phyloP scores from a whole-genome alignment of 129 eudicot species.

The sunflower (Helianthus annuus) region DNA sequence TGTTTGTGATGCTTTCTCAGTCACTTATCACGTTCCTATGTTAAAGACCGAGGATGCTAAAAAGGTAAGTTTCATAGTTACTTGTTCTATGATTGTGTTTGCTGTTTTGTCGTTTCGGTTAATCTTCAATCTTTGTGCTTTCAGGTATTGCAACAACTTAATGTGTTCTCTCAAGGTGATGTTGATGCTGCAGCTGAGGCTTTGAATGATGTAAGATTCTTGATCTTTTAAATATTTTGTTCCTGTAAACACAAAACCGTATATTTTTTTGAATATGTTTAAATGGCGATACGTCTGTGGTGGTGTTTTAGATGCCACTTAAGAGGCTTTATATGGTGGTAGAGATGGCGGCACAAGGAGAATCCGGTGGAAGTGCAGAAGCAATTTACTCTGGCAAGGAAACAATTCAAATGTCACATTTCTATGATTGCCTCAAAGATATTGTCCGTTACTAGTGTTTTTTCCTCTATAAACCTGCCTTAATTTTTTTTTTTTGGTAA shows the following conservation, averaged over 20 bases:
- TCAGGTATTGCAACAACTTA: constrained; percentile 75
- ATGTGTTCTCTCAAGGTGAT: constrained; percentile 81
- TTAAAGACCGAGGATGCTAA: constrained; percentile 84
- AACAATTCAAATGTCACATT: constrained; percentile 73
- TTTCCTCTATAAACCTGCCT: background rate
- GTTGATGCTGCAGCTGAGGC: constrained; percentile 96
- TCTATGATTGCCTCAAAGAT: constrained; percentile 87
- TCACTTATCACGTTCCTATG: constrained; percentile 88
- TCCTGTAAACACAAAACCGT: background rate
- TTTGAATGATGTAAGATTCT: constrained; percentile 73
- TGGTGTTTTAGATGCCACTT: constrained; percentile 71
- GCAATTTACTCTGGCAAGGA: constrained; percentile 81
- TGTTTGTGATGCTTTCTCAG: constrained; percentile 82
- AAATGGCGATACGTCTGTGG: background rate
- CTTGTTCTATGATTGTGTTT: background rate
- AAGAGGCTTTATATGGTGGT: constrained; percentile 88
- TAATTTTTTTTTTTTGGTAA: background rate
- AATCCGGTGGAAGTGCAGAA: constrained; percentile 83
- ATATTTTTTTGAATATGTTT: background rate
- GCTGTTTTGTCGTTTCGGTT: background rate
- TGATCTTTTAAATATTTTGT: constrained; percentile 2
- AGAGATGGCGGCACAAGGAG: constrained; percentile 99
- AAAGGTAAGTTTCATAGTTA: constrained; percentile 46
- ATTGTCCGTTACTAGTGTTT: constrained; percentile 51
- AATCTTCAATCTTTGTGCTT: background rate